These are phyloP conservation scores for Trematosphaeria pertusa DNA, from an alignment of 2,329 filamentous ascomycete genomes.

Conservation along the genomic window DNA sequence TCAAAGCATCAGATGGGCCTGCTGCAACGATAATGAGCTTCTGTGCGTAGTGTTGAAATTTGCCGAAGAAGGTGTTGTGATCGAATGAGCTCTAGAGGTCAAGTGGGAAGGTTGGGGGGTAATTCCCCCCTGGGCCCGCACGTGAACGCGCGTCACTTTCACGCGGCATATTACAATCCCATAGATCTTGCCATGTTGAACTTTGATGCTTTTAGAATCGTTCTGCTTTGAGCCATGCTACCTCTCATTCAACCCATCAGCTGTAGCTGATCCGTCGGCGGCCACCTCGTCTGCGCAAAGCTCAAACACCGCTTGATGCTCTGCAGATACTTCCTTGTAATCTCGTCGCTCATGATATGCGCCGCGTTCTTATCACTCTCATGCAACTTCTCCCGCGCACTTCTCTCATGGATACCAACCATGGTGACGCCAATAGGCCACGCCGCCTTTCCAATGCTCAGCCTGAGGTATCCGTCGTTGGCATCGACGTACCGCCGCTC, in stretches of 20 bases:
- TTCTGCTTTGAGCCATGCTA: too few species aligned
- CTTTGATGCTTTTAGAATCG: too few species aligned
- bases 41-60: too few species aligned
- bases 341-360: constrained; percentile 96
- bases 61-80: too few species aligned
- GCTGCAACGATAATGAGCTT: too few species aligned
- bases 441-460: constrained; percentile 95
- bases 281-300: constrained; percentile 97
- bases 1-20: too few species aligned
- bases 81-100: too few species aligned
- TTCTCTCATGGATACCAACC: constrained; percentile 99
- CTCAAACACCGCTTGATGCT: constrained; percentile 97
- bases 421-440: constrained; percentile 99
- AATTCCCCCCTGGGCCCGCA: too few species aligned
- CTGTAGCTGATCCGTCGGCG: constrained; percentile 88
- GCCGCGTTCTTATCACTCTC: constrained; percentile 77
- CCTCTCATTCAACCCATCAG: constrained; percentile 76
- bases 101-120: too few species aligned
- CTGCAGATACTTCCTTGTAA: constrained; percentile 93
- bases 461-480: constrained; percentile 89
- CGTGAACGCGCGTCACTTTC: constrained; percentile 28
- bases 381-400: constrained; percentile 92
- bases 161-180: not conserved
- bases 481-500: constrained; percentile 92
- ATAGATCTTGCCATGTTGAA: not conserved